phyloP scores from a whole-genome alignment of 352 stramenopile species.

The Phytophthora tubulina region DNA sequence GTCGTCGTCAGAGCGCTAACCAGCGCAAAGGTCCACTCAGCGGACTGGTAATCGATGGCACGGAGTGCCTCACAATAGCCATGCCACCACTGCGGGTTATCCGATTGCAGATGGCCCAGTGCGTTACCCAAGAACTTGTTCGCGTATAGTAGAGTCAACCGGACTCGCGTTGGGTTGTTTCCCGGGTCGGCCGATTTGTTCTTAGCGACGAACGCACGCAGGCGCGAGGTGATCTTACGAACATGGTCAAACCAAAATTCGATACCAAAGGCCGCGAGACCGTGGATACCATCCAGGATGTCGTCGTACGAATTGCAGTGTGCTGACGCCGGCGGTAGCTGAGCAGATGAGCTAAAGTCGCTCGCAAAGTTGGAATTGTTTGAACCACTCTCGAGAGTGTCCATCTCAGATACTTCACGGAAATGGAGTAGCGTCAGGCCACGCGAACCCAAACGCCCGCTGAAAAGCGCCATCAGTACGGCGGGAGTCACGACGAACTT shows the following conservation, averaged over 20 bases:
- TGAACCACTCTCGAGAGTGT: background rate
- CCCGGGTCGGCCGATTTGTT: slow-evolving; percentile 7
- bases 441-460: background rate
- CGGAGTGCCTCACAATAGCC: slow-evolving; percentile 13
- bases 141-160: background rate
- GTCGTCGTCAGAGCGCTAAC: background rate
- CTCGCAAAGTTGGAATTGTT: background rate
- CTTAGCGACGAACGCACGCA: slow-evolving; percentile 4
- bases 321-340: background rate
- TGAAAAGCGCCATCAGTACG: too few species aligned
- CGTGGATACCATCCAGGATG: slow-evolving; percentile 4
- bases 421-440: background rate
- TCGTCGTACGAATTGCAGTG: background rate
- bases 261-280: background rate
- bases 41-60: slow-evolving; percentile 7
- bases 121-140: slow-evolving; percentile 7
- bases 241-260: slow-evolving; percentile 21
- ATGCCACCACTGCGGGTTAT: background rate
- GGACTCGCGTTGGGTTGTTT: slow-evolving; percentile 1
- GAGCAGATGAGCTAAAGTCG: background rate
- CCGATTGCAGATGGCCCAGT: background rate
- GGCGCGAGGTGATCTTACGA: slow-evolving; percentile 11
- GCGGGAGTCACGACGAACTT: too few species aligned
- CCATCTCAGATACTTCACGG: background rate
- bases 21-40: slow-evolving; percentile 1